phyloP scores from a whole-genome alignment of 2,329 filamentous ascomycete genomes.

The Colletotrichum graminicola region DNA sequence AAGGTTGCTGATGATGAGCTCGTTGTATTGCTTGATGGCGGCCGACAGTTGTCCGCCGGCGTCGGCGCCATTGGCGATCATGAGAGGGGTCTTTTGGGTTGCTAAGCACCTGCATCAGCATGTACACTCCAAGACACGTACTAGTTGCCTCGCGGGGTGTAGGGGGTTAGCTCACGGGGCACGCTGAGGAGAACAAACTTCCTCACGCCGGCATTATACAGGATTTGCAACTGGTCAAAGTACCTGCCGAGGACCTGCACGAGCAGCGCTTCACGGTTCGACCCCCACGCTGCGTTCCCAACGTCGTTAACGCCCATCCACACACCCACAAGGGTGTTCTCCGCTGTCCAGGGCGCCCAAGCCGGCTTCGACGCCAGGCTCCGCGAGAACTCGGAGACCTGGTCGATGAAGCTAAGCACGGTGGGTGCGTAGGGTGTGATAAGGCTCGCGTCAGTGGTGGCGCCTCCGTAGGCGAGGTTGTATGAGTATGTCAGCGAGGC shows the following conservation, averaged over 20 bases:
- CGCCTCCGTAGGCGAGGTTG: constrained; percentile 65
- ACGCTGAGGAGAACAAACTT: constrained; percentile 63
- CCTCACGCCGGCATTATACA: constrained; percentile 60
- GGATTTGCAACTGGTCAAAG: constrained; percentile 54
- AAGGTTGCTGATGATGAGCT: constrained; percentile 47
- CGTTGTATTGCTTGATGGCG: constrained; percentile 56
- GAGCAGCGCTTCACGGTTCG: constrained; percentile 46
- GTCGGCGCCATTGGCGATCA: constrained; percentile 46
- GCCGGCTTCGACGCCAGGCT: constrained; percentile 49
- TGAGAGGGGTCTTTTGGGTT: constrained; percentile 55
- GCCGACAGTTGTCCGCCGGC: constrained; percentile 49
- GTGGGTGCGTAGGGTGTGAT: constrained; percentile 61
- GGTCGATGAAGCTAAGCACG: constrained; percentile 65
- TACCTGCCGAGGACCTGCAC: constrained; percentile 58
- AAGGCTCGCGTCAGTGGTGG: constrained; percentile 62
- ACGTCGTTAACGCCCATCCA: constrained; percentile 71
- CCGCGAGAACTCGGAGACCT: constrained; percentile 58
- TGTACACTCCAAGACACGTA: neutral
- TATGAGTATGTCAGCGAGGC: constrained; percentile 57
- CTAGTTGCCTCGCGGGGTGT: neutral
- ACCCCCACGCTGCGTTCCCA: constrained; percentile 59
- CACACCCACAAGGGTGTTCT: constrained; percentile 61
- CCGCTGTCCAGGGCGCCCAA: constrained; percentile 56
- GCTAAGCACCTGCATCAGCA: constrained; percentile 46
- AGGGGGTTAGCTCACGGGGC: constrained; percentile 50